A percentile compares a stretch with the other conserved stretches of the same genome.
Evolutionary conservation across 2,329 filamentous ascomycete species (phyloP).

Genomic region (Fusarium penzigii): DNA sequence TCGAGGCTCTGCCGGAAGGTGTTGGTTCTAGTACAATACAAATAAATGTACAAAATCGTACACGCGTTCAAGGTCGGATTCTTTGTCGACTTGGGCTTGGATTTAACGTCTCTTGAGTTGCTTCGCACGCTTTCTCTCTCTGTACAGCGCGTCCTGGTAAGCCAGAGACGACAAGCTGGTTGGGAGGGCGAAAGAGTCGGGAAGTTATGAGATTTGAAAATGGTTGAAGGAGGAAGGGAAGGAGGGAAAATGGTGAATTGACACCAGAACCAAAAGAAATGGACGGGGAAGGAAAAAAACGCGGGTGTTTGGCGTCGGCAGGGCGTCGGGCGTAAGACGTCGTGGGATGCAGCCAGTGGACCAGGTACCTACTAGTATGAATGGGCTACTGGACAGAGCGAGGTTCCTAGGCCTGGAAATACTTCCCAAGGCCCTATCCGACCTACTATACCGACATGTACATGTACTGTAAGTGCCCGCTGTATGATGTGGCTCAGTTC

Average conservation of each 20-base stretch:
- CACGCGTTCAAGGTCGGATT: neutral
- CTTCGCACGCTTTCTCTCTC: conserved; percentile 1
- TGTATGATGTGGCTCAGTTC: no score
- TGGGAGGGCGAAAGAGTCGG: conserved; percentile 15
- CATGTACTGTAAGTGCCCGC: no score
- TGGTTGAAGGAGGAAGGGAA: conserved; percentile 6
- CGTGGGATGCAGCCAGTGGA: neutral
- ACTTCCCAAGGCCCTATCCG: no score
- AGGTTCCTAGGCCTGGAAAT: conserved; percentile 7
- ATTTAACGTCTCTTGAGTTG: no score
- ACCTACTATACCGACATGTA: no score
- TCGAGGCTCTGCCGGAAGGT: neutral
- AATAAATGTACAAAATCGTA: neutral
- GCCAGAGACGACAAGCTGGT: conserved; percentile 30
- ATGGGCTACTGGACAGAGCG: neutral
- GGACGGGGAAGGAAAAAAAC: conserved; percentile 13
- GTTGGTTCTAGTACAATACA: neutral
- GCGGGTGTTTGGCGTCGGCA: conserved; percentile 25
- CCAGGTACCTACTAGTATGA: no score
- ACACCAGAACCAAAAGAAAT: conserved; percentile 9
- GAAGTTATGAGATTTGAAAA: conserved; percentile 14
- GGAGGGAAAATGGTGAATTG: conserved; percentile 5
- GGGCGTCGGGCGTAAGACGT: conserved; percentile 12
- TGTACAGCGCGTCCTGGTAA: conserved; percentile 30
- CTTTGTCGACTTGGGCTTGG: neutral